Percentiles rank a stretch among this genome's conserved stretches.
Conservation (phyloP, 2,329 filamentous ascomycete genomes). For the Knoxdaviesia proteae region DNA sequence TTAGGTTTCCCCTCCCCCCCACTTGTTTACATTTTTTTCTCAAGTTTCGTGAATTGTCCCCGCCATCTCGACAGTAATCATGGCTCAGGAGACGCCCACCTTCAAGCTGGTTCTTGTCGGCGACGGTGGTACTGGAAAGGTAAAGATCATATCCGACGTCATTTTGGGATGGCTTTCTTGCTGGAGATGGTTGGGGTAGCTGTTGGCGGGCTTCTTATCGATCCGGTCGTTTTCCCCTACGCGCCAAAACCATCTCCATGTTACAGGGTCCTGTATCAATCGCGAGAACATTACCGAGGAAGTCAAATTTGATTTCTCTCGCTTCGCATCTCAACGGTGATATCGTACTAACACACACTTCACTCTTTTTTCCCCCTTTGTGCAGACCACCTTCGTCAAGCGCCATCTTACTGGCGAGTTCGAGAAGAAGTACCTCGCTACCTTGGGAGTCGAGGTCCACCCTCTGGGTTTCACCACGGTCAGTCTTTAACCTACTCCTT, state of each 20-base stretch:
- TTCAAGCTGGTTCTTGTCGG: constrained; percentile 99
- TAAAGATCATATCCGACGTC: constrained; percentile 13
- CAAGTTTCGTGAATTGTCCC: constrained; percentile 3
- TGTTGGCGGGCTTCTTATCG: no score
- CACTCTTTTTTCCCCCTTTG: neutral
- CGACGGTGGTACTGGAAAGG: constrained; percentile 99
- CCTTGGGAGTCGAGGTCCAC: constrained; percentile 97
- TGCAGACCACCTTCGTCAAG: constrained; percentile 98
- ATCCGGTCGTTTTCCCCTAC: no score
- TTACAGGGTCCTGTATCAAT: no score
- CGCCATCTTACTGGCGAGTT: constrained; percentile 99
- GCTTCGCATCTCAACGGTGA: neutral
- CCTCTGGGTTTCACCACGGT: constrained; percentile 95
- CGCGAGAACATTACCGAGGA: no score
- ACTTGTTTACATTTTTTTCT: constrained; percentile 24
- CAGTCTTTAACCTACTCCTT: constrained; percentile 25
- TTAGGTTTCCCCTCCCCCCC: constrained; percentile 10
- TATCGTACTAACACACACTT: neutral
- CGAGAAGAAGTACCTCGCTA: constrained; percentile 99
- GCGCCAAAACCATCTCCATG: no score
- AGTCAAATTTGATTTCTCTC: no score
- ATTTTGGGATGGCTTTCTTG: no score
- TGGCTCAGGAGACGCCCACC: constrained; percentile 33
- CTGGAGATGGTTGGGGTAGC: no score
- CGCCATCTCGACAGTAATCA: constrained; percentile 2